Percentiles rank a stretch among this genome's conserved stretches.
Evolutionary conservation across 768 basidiomycete genomes (phyloP).

Genomic region (Tulasnella sp.): DNA sequence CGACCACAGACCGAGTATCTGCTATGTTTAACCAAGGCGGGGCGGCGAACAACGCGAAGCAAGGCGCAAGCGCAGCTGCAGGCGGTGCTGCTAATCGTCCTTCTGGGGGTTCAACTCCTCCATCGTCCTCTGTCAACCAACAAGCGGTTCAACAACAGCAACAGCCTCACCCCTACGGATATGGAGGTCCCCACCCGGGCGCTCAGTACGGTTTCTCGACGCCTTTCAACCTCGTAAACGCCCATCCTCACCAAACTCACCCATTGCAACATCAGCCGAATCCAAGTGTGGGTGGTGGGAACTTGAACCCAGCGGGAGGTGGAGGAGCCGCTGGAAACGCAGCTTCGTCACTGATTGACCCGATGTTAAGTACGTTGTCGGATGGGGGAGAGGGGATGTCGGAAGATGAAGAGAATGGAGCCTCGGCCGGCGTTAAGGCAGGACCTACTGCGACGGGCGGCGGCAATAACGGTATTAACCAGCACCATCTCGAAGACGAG

Average conservation of each 20-base stretch:
- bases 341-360: constrained; percentile 14
- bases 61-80: not conserved
- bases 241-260: not conserved
- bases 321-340: constrained; percentile 15
- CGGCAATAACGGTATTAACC: constrained; percentile 19
- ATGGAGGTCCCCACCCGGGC: constrained; percentile 1
- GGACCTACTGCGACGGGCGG: constrained; percentile 9
- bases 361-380: constrained; percentile 18
- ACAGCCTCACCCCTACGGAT: constrained; percentile 11
- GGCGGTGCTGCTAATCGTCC: not conserved
- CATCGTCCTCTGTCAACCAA: not conserved
- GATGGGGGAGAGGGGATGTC: constrained; percentile 17
- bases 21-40: not conserved
- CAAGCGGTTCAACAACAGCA: constrained; percentile 13
- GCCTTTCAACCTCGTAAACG: constrained; percentile 5
- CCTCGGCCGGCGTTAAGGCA: constrained; percentile 16
- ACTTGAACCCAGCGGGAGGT: not conserved
- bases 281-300: not conserved
- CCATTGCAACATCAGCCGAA: constrained; percentile 11
- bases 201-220: not conserved
- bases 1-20: not conserved
- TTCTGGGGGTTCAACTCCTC: not conserved
- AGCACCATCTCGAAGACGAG: constrained; percentile 14
- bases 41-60: not conserved
- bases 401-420: constrained; percentile 17